phyloP scores from a whole-genome alignment of 805 yeast species.

The Kodamaea jinghongensis region DNA sequence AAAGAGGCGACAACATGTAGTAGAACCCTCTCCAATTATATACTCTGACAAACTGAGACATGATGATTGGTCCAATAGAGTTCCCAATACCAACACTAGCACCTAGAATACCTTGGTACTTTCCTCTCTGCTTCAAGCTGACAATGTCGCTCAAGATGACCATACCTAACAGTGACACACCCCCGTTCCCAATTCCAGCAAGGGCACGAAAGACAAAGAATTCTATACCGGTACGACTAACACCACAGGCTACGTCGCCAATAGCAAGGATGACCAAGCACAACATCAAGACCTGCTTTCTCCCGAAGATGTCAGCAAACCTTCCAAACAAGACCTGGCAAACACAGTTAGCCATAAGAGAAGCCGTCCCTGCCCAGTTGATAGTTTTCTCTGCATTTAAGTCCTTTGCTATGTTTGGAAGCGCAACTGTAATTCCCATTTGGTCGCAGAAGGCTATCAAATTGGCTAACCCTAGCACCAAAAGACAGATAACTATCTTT shows the following conservation, averaged over 20 bases:
- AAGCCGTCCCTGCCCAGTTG: slow-evolving; percentile 60
- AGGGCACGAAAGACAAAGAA: slow-evolving; percentile 52
- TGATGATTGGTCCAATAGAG: slow-evolving; percentile 54
- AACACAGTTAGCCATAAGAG: slow-evolving; percentile 48
- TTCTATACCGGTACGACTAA: slow-evolving; percentile 47
- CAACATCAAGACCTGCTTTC: slow-evolving; percentile 43
- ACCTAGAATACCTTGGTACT: slow-evolving; percentile 56
- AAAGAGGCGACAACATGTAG: slow-evolving; percentile 45
- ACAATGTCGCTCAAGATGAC: slow-evolving; percentile 54
- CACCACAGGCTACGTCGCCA: slow-evolving; percentile 50
- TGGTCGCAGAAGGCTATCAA: slow-evolving; percentile 49
- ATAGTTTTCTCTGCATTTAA: slow-evolving; percentile 47
- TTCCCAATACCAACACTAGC: slow-evolving; percentile 50
- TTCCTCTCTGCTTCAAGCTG: slow-evolving; percentile 52
- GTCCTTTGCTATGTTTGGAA: slow-evolving; percentile 47
- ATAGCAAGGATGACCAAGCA: slow-evolving; percentile 39
- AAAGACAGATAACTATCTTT: slow-evolving; percentile 36
- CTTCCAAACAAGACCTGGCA: slow-evolving; percentile 56
- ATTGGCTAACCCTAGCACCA: slow-evolving; percentile 37
- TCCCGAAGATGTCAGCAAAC: slow-evolving; percentile 53
- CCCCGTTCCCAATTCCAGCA: slow-evolving; percentile 58
- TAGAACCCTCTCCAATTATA: slow-evolving; percentile 56
- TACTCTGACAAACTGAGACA: slow-evolving; percentile 46
- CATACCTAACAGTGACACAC: slow-evolving; percentile 49
- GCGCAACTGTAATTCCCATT: slow-evolving; percentile 47